A percentile compares a stretch with the other conserved stretches of the same genome.
Evolutionary conservation across 1,284 basidiomycete genomes (phyloP).

Genomic region (Heliocybe sulcata): DNA sequence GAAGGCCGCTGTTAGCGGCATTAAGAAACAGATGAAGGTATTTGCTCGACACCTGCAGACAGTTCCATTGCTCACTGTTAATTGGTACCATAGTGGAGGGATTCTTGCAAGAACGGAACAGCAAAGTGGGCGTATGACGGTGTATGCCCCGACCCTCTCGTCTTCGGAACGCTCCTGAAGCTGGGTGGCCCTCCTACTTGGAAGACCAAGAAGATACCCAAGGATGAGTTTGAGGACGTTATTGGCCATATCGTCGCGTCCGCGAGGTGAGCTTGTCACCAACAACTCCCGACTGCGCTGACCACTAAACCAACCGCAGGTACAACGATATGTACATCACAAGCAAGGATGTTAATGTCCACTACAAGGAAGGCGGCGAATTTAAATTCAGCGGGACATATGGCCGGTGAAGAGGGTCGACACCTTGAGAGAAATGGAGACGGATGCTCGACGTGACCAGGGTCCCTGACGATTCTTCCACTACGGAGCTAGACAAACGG

Average conservation of each 20-base stretch:
- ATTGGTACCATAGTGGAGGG: constrained; percentile 45
- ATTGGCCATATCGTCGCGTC: constrained; percentile 24
- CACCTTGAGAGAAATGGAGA: too few relatives aligned
- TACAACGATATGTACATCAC: constrained; percentile 34
- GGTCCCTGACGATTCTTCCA: not conserved
- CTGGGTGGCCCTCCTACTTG: constrained; percentile 39
- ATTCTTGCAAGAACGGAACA: constrained; percentile 39
- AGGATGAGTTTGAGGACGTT: constrained; percentile 32
- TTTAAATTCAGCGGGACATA: constrained; percentile 45
- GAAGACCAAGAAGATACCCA: constrained; percentile 45
- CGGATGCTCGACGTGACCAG: too few relatives aligned
- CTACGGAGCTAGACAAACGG: not conserved
- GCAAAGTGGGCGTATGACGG: constrained; percentile 50
- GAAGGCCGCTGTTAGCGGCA: constrained; percentile 39
- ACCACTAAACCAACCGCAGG: too few relatives aligned
- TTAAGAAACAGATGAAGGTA: constrained; percentile 47
- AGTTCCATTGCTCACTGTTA: constrained; percentile 6
- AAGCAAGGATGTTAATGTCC: constrained; percentile 37
- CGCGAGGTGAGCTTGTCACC: constrained; percentile 19
- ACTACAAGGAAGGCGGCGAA: constrained; percentile 42
- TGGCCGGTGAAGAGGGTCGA: too few relatives aligned
- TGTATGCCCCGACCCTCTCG: constrained; percentile 41
- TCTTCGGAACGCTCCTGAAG: constrained; percentile 41
- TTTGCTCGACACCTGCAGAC: constrained; percentile 12
- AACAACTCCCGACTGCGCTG: too few relatives aligned